These are phyloP conservation scores for Diaporthe amygdali DNA, from an alignment of 2,329 filamentous ascomycete genomes.

Conservation along the genomic window DNA sequence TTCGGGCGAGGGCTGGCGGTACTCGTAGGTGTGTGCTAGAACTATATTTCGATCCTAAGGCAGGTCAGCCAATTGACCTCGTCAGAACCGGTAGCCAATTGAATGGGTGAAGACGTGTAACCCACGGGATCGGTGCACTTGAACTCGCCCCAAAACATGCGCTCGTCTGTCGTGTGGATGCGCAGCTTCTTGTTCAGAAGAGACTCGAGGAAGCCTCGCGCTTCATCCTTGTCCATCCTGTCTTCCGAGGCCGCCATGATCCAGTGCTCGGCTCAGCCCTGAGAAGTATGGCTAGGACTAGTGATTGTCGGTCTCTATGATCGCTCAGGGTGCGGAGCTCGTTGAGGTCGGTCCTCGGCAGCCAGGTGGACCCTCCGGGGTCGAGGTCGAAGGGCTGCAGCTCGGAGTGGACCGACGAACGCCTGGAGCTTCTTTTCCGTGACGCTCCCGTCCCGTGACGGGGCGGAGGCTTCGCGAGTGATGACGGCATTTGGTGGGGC, in stretches of 20 bases:
- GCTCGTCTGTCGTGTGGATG: constrained; percentile 79
- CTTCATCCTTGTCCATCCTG: constrained; percentile 55
- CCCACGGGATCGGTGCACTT: constrained; percentile 92
- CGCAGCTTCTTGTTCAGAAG: constrained; percentile 82
- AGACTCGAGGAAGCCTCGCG: constrained; percentile 62
- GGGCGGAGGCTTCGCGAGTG: constrained; percentile 24
- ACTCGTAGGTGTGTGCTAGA: constrained; percentile 85
- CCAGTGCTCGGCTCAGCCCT: background rate
- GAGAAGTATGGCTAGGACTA: background rate
- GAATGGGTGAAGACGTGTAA: constrained; percentile 28
- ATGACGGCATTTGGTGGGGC: constrained; percentile 23
- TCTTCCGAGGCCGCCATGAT: constrained; percentile 28
- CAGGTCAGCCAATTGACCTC: background rate
- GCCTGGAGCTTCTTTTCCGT: background rate
- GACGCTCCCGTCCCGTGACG: constrained; percentile 22
- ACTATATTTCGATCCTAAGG: constrained; percentile 85
- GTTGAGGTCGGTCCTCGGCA: constrained; percentile 9
- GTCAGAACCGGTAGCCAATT: background rate
- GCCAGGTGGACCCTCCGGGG: constrained; percentile 14
- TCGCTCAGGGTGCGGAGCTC: background rate
- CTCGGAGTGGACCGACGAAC: background rate
- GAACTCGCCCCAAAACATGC: constrained; percentile 88
- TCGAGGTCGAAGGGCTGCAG: background rate
- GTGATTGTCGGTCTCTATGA: background rate
- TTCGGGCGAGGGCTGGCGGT: constrained; percentile 72